phyloP scores from a whole-genome alignment of 331 rosid species.

The Ulmus americana region DNA sequence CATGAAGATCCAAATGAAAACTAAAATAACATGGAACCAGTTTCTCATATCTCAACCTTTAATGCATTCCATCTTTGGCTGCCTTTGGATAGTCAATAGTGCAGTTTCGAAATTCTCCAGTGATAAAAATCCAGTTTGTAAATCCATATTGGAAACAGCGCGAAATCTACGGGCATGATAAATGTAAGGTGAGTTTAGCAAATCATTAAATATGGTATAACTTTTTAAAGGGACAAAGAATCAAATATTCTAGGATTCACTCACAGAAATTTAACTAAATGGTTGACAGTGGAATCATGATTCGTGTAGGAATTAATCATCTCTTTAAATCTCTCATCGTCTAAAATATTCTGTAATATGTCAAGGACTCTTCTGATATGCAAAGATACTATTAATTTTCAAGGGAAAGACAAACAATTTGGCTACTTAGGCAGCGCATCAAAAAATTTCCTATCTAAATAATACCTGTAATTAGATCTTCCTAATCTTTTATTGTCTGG shows the following conservation, averaged over 20 bases:
- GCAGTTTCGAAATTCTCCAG: slow-evolving; percentile 61
- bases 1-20: background rate
- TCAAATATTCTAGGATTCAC: slow-evolving; percentile 25
- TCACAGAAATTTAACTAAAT: slow-evolving; percentile 67
- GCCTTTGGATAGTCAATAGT: slow-evolving; percentile 53
- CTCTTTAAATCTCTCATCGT: slow-evolving; percentile 55
- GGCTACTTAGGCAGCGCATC: background rate
- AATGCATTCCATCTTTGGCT: slow-evolving; percentile 71
- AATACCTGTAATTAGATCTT: background rate
- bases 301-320: slow-evolving; percentile 36
- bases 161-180: slow-evolving; percentile 50
- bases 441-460: background rate
- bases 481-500: too few relatives aligned
- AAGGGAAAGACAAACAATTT: slow-evolving; percentile 4
- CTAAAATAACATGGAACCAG: slow-evolving; percentile 1
- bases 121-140: slow-evolving; percentile 58
- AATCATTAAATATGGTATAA: background rate
- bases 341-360: slow-evolving; percentile 60
- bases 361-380: slow-evolving; percentile 46
- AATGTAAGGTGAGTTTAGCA: slow-evolving; percentile 24
- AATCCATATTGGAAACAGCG: slow-evolving; percentile 67
- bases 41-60: slow-evolving; percentile 40
- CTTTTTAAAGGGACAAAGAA: background rate
- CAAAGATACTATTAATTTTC: slow-evolving; percentile 8
- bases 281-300: slow-evolving; percentile 54